Base-by-base conservation (phyloP, 345 rosid genomes). In the Geranium brycei region DNA sequence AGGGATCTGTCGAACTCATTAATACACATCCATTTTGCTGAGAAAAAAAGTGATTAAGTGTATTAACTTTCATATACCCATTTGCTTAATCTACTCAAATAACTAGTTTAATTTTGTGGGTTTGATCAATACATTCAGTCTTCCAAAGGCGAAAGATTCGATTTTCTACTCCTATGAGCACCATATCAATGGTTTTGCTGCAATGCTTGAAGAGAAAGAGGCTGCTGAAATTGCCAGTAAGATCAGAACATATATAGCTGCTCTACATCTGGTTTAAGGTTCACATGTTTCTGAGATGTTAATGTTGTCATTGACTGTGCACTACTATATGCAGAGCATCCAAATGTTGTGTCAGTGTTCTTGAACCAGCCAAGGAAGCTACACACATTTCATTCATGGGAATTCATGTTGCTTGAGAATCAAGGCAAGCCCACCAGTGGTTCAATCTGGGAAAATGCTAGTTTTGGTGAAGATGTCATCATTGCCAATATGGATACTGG, bases 131-230 rank as follows among this genome's bases (percentile, higher is more conserved):
- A 56, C 47, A 30, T 13, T 61, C 78, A 83, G 85, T 62, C n/a
- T 72, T 6, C 68, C 66, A 61, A 75, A 58, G 65, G 84, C 84
- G 0, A 57, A 65, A 65, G 73, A 75, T 1, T 74, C 87, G 41
- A 76, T 85, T 57, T 67, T 83, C 61, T 81, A 81, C 62, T 77
- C 84, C 28, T 83, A 77, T 66, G 66, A 72, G 40, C 76, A 69
- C 30, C 69, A 76, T 15, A 77, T 86, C 68, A 80, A 83, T 8
- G 91, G 91, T 40, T 83, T 83, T 1, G 80, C 85, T 1, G 89
- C 89, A 17, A 68, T 66, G 60, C 79, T 86, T 41, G 77, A 70
- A 5, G 64, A 74, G 17, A 78, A 74, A 38, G 76, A 82, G 65
- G 84, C 79, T 1, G 71, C 67, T 64, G 47, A 65, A 62, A 40